These are phyloP conservation scores for Phytophthora multivora DNA, from an alignment of 352 stramenopile species.

Conservation along the genomic window DNA sequence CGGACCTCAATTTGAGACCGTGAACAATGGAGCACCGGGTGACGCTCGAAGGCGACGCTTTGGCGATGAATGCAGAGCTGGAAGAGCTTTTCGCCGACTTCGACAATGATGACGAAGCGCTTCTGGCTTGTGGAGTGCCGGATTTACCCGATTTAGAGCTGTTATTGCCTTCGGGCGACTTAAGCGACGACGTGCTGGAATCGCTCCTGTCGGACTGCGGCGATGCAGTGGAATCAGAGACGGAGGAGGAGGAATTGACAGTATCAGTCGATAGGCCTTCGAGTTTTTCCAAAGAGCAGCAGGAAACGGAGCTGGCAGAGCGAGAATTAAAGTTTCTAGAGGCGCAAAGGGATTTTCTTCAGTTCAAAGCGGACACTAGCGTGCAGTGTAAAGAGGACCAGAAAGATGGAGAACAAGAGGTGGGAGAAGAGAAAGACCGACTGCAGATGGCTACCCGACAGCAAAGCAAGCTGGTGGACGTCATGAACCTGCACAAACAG, in stretches of 20 bases:
- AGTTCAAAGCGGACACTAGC: conserved; percentile 44
- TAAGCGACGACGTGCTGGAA: conserved; percentile 19
- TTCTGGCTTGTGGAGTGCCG: conserved; percentile 5
- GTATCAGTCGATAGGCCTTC: background rate
- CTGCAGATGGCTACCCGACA: conserved; percentile 37
- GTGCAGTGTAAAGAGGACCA: background rate
- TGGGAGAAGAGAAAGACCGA: conserved; percentile 28
- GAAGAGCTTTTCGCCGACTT: conserved; percentile 10
- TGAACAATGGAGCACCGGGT: conserved; percentile 9
- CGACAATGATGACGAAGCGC: background rate
- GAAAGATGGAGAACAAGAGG: conserved; percentile 4
- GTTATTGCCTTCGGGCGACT: conserved; percentile 20
- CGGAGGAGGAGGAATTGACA: background rate
- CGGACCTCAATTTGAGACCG: conserved; percentile 7
- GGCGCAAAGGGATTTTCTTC: conserved; percentile 59
- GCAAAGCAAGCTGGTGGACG: conserved; percentile 37
- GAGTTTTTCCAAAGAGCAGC: background rate
- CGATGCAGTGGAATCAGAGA: conserved; percentile 8
- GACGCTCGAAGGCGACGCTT: background rate
- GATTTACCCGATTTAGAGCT: conserved; percentile 34
- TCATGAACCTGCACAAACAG: conserved; percentile 44
- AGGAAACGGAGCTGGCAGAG: conserved; percentile 43
- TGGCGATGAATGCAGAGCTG: conserved; percentile 16
- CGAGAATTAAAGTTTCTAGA: conserved; percentile 62
- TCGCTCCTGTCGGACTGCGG: conserved; percentile 9